Evolutionary conservation across 495 filamentous ascomycete species (phyloP).

Genomic region (Penicillium waksmanii): DNA sequence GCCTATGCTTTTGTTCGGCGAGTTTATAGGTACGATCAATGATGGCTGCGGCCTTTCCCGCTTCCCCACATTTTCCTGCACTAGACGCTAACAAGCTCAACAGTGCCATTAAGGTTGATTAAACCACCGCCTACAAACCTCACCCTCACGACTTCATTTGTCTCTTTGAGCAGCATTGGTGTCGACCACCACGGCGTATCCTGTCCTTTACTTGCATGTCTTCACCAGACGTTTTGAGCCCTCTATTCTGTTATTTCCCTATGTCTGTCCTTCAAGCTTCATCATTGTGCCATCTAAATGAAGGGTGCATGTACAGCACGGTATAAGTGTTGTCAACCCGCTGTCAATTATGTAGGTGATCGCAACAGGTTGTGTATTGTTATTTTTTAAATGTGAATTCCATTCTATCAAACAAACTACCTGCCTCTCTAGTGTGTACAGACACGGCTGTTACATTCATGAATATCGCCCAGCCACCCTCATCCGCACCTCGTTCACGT

Average conservation of each 20-base stretch:
- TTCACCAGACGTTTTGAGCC: constrained; percentile 2
- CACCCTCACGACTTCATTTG: constrained; percentile 22
- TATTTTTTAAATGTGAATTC: no score
- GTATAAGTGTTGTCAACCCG: background rate
- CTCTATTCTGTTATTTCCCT: background rate
- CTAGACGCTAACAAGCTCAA: background rate
- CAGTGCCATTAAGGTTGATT: constrained; percentile 51
- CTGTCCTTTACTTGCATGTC: constrained; percentile 24
- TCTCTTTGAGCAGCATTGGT: constrained; percentile 29
- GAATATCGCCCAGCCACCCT: no score
- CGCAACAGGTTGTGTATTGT: background rate
- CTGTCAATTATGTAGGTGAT: background rate
- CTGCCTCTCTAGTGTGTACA: no score
- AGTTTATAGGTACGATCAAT: constrained; percentile 75
- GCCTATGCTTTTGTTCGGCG: constrained; percentile 87
- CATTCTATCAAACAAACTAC: no score
- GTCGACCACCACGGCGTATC: constrained; percentile 32
- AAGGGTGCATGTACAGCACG: background rate
- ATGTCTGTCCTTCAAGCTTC: background rate
- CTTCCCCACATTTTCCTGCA: background rate
- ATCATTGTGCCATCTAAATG: background rate
- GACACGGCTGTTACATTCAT: no score
- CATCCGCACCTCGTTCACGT: no score
- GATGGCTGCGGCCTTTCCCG: background rate
- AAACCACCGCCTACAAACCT: background rate